phyloP scores from a whole-genome alignment of 495 filamentous ascomycete species.

The Neurospora intermedia region DNA sequence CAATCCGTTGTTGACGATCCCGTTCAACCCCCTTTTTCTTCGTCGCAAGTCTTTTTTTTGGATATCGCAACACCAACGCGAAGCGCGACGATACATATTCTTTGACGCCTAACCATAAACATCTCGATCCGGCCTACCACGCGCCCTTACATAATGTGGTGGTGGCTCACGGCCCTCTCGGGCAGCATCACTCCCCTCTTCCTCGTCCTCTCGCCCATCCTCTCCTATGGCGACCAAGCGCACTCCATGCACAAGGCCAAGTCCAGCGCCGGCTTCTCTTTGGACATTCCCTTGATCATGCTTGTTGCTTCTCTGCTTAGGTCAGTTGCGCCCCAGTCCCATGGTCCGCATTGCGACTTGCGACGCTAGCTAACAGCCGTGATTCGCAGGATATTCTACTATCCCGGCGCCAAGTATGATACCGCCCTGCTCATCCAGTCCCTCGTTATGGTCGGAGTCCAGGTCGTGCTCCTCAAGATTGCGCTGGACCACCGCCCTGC shows the following conservation, averaged over 20 bases:
- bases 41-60: background rate
- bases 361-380: slow-evolving; percentile 8
- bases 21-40: background rate
- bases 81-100: background rate
- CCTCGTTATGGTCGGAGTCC: slow-evolving; percentile 74
- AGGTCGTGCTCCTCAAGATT: slow-evolving; percentile 75
- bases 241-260: slow-evolving; percentile 71
- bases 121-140: background rate
- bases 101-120: background rate
- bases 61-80: background rate
- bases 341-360: background rate
- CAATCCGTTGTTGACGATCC: background rate
- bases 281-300: slow-evolving; percentile 95
- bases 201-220: slow-evolving; percentile 71
- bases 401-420: slow-evolving; percentile 80
- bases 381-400: slow-evolving; percentile 71
- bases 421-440: slow-evolving; percentile 72
- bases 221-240: slow-evolving; percentile 88
- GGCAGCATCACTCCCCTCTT: slow-evolving; percentile 44
- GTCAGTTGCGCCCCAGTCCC: slow-evolving; percentile 33
- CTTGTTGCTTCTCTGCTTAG: slow-evolving; percentile 86
- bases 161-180: slow-evolving; percentile 32
- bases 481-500: slow-evolving; percentile 80
- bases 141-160: background rate
- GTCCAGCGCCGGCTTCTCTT: slow-evolving; percentile 75